Evolutionary conservation across 106 monocot genomes (phyloP).

Genomic region (Platanthera guangdongensis): DNA sequence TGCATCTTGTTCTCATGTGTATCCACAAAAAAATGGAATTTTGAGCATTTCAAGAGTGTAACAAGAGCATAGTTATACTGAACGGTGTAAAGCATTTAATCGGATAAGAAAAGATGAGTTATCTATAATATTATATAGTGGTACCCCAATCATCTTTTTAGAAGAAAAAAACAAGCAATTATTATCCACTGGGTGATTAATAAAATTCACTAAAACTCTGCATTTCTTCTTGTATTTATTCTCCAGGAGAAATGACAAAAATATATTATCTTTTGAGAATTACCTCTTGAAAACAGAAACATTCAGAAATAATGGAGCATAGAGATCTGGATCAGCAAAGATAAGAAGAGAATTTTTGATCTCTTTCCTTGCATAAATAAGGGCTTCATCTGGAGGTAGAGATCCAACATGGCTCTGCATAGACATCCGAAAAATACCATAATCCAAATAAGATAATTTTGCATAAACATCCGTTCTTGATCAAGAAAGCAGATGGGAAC

Average conservation of each 20-base stretch:
- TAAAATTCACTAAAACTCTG: neutral
- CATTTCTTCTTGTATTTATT: neutral
- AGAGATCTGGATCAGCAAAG: constrained; percentile 50
- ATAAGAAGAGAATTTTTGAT: constrained; percentile 41
- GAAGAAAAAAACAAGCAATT: no score
- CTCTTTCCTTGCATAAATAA: constrained; percentile 61
- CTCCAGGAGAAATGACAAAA: neutral
- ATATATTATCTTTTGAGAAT: neutral
- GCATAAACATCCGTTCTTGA: neutral
- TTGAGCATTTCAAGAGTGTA: no score
- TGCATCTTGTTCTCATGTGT: no score
- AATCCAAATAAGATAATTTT: neutral
- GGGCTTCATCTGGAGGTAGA: constrained; percentile 48
- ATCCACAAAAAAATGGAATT: no score
- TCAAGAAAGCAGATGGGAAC: neutral
- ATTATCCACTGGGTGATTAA: no score
- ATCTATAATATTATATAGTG: no score
- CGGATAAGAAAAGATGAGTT: no score
- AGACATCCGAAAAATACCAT: neutral
- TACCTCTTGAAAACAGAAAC: constrained; percentile 71
- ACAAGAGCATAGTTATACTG: no score
- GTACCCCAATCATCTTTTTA: no score
- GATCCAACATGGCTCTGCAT: constrained; percentile 25
- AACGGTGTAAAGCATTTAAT: no score
- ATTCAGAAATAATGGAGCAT: constrained; percentile 62